Evolutionary conservation across 768 basidiomycete genomes (phyloP), one percentile per base, ranked within the genome.

Genomic region (Hygrophorus pudorinus): DNA sequence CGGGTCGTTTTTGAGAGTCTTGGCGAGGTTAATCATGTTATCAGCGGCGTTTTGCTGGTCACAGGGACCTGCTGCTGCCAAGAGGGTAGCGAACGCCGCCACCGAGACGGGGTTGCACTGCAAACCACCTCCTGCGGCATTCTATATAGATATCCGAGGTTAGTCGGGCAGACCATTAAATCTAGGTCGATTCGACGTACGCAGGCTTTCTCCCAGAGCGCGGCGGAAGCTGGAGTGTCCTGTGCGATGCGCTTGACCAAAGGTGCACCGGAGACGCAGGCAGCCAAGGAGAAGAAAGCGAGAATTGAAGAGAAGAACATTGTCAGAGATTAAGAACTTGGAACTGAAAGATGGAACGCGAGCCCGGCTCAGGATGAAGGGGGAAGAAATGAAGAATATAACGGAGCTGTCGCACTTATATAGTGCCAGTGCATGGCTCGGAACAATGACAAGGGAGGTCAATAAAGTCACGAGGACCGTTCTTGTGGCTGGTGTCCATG

Each of bases 41-140:
- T 78, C 77, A 18, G 71, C 76, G 14, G 74, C 63, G 50, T 78
- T 54, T 49, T 79, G 77, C 55, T 79, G 77, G 1, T 67, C 73
- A 48, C 76, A 79, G 44, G 67, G 58, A 20, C 70, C 74, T 0
- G 71, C 62, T 4, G 65, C 75, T 28, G 75, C 75, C n/a, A 83
- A 73, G 34, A 85, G 72, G 10, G 78, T 76, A 31, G 53, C 51
- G 53, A 80, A 78, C 1, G 79, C 71, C 1, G 63, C 65, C 18
- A 81, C 66, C 2, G 79, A 72, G 33, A 75, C 53, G 4, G 72
- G 61, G 55, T 78, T 81, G 59, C 81, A 83, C 51, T 71, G 59
- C n/a, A 61, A 42, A 12, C 52, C 76, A 34, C 80, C 81, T 32
- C 73, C 75, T 5, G 79, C 81, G 10, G 68, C 62, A 31, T 61